A percentile compares a stretch with the other conserved stretches of the same genome.
phyloP scores from a whole-genome alignment of 805 yeast species.

The Candida odintsovae region DNA sequence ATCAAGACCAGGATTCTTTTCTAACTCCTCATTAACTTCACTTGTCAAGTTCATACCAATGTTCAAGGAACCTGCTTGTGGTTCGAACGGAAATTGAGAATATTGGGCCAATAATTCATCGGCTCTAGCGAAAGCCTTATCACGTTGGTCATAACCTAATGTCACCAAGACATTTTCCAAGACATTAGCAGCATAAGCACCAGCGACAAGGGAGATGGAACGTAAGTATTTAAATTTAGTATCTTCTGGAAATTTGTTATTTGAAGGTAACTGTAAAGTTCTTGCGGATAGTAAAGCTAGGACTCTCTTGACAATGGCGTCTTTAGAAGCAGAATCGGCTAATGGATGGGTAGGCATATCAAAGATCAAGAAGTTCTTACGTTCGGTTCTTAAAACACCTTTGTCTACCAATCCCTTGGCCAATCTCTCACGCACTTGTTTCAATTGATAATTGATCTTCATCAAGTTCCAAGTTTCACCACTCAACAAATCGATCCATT shows the following conservation, averaged over 20 bases:
- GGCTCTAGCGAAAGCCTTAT: conserved; percentile 88
- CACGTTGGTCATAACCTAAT: conserved; percentile 81
- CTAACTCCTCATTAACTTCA: conserved; percentile 39
- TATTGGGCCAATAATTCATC: conserved; percentile 82
- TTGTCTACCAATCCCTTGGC: conserved; percentile 97
- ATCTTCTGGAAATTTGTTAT: conserved; percentile 62
- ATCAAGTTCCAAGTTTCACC: conserved; percentile 97
- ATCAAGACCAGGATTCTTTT: conserved; percentile 36
- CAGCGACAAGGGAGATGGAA: conserved; percentile 76
- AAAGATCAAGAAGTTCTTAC: conserved; percentile 87
- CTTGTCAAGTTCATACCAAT: conserved; percentile 62
- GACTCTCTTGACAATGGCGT: conserved; percentile 68
- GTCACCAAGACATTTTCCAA: conserved; percentile 79
- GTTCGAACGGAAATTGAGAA: conserved; percentile 78
- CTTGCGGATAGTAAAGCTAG: conserved; percentile 65
- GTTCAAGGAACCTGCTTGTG: conserved; percentile 55
- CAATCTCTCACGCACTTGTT: conserved; percentile 93
- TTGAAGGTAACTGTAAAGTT: conserved; percentile 52
- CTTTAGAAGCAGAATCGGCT: conserved; percentile 80
- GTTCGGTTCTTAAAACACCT: conserved; percentile 92
- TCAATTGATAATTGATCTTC: conserved; percentile 91
- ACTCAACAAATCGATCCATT: conserved; percentile 89
- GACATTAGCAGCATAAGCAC: conserved; percentile 94
- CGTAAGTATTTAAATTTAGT: conserved; percentile 69
- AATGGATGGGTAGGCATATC: conserved; percentile 99